phyloP scores from a whole-genome alignment of 1,284 basidiomycete genomes.

The Pseudozyma thailandica region DNA sequence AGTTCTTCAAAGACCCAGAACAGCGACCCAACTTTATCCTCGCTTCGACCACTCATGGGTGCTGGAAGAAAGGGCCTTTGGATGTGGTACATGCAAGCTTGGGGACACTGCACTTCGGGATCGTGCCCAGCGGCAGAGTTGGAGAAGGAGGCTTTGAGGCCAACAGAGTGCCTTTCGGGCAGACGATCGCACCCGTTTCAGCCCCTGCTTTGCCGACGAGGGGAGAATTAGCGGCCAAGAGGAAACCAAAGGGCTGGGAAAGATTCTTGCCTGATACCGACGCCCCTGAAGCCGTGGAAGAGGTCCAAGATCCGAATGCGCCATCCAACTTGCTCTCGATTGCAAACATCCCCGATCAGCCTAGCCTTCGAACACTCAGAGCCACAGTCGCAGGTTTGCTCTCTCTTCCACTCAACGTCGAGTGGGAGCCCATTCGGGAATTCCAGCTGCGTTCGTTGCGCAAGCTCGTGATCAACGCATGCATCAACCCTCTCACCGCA shows the following conservation, averaged over 20 bases:
- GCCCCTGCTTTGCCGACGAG: slow-evolving; percentile 1
- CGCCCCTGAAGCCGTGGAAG: background rate
- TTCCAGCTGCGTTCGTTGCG: slow-evolving; percentile 80
- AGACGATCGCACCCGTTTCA: slow-evolving; percentile 19
- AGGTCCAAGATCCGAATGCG: slow-evolving; percentile 17
- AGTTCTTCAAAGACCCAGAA: slow-evolving; percentile 79
- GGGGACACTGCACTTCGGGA: slow-evolving; percentile 81
- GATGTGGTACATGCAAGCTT: slow-evolving; percentile 79
- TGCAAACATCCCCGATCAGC: slow-evolving; percentile 49
- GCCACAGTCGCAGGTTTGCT: slow-evolving; percentile 56
- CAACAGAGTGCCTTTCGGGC: slow-evolving; percentile 20
- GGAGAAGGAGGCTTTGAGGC: slow-evolving; percentile 26
- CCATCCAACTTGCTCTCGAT: slow-evolving; percentile 44
- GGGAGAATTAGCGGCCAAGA: background rate
- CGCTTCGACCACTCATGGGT: slow-evolving; percentile 83
- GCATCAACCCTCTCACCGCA: slow-evolving; percentile 88
- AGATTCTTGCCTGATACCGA: slow-evolving; percentile 28
- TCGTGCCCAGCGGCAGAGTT: slow-evolving; percentile 75
- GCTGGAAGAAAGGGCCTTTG: slow-evolving; percentile 71
- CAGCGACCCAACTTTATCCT: slow-evolving; percentile 86
- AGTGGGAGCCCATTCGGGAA: slow-evolving; percentile 78
- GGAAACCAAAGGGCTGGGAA: slow-evolving; percentile 32
- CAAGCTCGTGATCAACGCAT: slow-evolving; percentile 85
- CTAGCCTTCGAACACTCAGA: slow-evolving; percentile 45
- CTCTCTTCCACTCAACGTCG: slow-evolving; percentile 59